Conservation (phyloP, 306 rosid genomes). For the Castanea mollissima region DNA sequence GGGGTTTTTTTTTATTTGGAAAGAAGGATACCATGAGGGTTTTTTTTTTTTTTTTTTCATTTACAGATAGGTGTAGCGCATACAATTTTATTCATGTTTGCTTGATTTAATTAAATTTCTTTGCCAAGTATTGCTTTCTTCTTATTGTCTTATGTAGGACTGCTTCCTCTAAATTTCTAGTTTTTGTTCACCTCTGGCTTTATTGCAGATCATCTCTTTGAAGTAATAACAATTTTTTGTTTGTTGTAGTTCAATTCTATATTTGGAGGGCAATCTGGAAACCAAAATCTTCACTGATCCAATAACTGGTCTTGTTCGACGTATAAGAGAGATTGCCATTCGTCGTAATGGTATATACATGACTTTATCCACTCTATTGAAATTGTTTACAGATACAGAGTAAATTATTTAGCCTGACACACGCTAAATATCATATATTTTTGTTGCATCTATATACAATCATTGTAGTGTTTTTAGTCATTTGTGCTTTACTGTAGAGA, state of each 20-base stretch:
- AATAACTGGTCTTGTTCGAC: slow-evolving; percentile 64
- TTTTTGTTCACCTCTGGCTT: background rate
- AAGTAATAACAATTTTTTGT: background rate
- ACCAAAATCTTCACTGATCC: slow-evolving; percentile 72
- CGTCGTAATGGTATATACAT: slow-evolving; percentile 62
- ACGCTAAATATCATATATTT: background rate
- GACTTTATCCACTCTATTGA: background rate
- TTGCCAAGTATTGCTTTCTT: too few species aligned
- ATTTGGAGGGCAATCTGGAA: slow-evolving; percentile 88
- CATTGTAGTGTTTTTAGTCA: background rate
- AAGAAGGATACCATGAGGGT: background rate
- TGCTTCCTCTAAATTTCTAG: background rate
- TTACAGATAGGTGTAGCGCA: background rate
- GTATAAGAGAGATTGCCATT: slow-evolving; percentile 72
- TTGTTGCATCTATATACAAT: background rate
- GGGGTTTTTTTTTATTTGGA: background rate
- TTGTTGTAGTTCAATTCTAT: slow-evolving; percentile 59
- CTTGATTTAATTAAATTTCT: too few species aligned
- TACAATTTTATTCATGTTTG: background rate
- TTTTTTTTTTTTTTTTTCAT: background rate
- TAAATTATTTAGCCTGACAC: background rate
- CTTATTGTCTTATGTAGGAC: background rate
- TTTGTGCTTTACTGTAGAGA: background rate
- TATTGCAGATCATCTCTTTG: background rate
- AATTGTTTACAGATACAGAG: background rate